Base-by-base conservation (phyloP, 225 moss, liverwort and hornwort genomes). In the Pseudisothecium myosuroides region DNA sequence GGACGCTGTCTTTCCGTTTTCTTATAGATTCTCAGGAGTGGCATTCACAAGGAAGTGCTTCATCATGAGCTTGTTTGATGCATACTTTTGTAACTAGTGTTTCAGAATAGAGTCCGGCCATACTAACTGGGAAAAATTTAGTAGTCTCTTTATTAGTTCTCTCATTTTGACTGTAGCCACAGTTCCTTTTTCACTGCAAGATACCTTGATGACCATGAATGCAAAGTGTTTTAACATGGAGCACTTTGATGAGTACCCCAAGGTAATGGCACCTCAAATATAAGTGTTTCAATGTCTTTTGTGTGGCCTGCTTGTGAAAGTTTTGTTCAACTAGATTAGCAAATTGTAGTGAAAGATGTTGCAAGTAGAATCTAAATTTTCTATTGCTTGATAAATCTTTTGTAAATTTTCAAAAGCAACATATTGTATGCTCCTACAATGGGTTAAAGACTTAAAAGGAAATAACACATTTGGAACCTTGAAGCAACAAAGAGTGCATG, bases 391-490 rank as follows among this genome's bases (percentile, higher is more conserved):
- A 74, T 47, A 18, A 31, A 47, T 47, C 1, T 6, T 4, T 31
- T 49, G 7, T 49, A 31, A 18, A 29, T 17, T 29, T 73, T 73
- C 6, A 17, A 29, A 47, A 29, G 11, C 18, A 74, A 18, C 0
- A 4, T 4, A 18, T 47, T 74, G 4, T 74, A 12, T 0, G 1
- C 6, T 47, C 5, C 7, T 31, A 4, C 1, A 17, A 17, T 47
- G 17, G 4, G 1, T 47, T 2, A 11, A 17, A 74, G 28, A 47
- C 0, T 47, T 2, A 47, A 1, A 31, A 31, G 18, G 11, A 31
- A 31, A 47, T 45, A 47, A 6, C 1, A 47, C 31, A 47, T 74
- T 47, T 74, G 2, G 11, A 74, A 74, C 4, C 11, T 29, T 31
- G 11, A 9, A 31, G 31, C 4, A 47, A 47, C 2, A 31, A 74